Percentiles rank a stretch among this genome's conserved stretches.
These are phyloP conservation scores for Exophiala dermatitidis DNA, from an alignment of 2,329 filamentous ascomycete genomes.

Conservation along the genomic window DNA sequence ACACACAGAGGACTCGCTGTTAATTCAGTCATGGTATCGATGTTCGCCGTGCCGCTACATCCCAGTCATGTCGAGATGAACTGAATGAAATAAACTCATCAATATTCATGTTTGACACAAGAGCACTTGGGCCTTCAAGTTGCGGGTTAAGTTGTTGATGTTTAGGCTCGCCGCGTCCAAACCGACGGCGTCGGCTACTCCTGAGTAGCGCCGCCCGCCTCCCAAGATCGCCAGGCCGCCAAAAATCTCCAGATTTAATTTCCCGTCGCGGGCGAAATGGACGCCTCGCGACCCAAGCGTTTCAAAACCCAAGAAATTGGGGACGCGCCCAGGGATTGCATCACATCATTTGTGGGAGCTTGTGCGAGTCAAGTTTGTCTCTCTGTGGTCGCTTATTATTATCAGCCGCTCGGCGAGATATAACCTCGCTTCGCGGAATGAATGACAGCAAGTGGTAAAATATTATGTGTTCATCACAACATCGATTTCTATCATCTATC, in stretches of 20 bases:
- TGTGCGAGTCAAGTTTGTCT: background rate
- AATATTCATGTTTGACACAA: background rate
- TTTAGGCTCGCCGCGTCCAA: background rate
- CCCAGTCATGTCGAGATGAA: slow-evolving; percentile 6
- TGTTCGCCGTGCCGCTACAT: background rate
- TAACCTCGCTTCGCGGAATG: no score
- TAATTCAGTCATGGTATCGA: slow-evolving; percentile 13
- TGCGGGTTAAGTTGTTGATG: background rate
- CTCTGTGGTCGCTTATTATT: background rate
- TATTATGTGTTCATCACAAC: background rate
- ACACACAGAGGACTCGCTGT: slow-evolving; percentile 21
- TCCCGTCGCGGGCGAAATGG: slow-evolving; percentile 9
- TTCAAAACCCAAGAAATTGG: slow-evolving; percentile 8
- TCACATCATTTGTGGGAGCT: slow-evolving; percentile 5
- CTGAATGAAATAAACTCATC: background rate
- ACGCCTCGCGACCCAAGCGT: slow-evolving; percentile 15
- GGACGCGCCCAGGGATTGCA: slow-evolving; percentile 13
- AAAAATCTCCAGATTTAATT: slow-evolving; percentile 8
- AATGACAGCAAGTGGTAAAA: no score
- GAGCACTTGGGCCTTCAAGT: background rate
- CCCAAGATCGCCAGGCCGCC: slow-evolving; percentile 4
- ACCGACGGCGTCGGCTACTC: background rate
- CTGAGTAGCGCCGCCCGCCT: background rate
- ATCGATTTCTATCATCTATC: background rate
- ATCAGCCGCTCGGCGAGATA: no score